phyloP scores from a whole-genome alignment of 2,329 filamentous ascomycete genomes.

The Penicillium sp. region DNA sequence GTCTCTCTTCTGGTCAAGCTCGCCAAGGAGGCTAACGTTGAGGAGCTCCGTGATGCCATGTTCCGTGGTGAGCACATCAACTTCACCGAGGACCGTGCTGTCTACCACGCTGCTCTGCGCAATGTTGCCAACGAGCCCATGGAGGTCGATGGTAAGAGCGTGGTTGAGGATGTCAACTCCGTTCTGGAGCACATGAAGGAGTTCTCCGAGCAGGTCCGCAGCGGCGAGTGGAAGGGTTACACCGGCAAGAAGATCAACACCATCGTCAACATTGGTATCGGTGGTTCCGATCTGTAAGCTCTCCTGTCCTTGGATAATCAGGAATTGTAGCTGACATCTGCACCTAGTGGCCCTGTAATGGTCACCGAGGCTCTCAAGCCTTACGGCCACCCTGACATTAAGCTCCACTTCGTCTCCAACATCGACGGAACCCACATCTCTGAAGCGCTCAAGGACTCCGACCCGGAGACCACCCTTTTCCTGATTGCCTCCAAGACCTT shows the following conservation, averaged over 20 bases:
- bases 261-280: conserved; percentile 97
- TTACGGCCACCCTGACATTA: conserved; percentile 83
- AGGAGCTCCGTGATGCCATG: conserved; percentile 95
- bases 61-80: conserved; percentile 98
- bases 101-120: conserved; percentile 91
- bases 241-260: conserved; percentile 96
- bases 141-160: conserved; percentile 86
- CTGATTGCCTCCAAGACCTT: conserved; percentile 98
- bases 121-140: conserved; percentile 80
- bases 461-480: conserved; percentile 99
- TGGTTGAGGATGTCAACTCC: conserved; percentile 87
- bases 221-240: conserved; percentile 94
- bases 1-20: conserved; percentile 82
- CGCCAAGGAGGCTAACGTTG: conserved; percentile 84
- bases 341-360: conserved; percentile 85
- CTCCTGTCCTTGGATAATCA: neutral
- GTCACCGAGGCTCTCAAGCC: conserved; percentile 96
- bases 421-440: conserved; percentile 98
- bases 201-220: conserved; percentile 92
- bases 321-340: conserved; percentile 20
- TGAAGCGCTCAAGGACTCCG: conserved; percentile 81
- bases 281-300: conserved; percentile 93
- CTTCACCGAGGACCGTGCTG: conserved; percentile 94
- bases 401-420: conserved; percentile 97
- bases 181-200: conserved; percentile 98